phyloP scores from a whole-genome alignment of 805 yeast genomes.

The Candida golubevii region DNA sequence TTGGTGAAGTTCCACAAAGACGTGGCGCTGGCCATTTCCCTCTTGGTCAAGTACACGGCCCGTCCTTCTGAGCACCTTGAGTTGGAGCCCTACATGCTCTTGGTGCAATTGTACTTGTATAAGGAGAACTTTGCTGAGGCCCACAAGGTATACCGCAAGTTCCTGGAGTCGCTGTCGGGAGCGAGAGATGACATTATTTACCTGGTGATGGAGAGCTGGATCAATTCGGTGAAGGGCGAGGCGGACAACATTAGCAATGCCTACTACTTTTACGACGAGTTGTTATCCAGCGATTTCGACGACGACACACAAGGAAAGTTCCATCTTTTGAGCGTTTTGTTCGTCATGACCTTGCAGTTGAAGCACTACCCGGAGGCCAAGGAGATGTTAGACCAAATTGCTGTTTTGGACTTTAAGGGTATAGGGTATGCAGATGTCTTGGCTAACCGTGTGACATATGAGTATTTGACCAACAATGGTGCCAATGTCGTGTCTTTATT shows the following conservation, averaged over 20 bases:
- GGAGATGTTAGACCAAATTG: slow-evolving; percentile 47
- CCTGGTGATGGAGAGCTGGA: slow-evolving; percentile 77
- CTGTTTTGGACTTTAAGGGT: slow-evolving; percentile 35
- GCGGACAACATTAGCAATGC: slow-evolving; percentile 38
- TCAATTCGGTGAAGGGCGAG: slow-evolving; percentile 36
- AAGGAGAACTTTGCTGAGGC: slow-evolving; percentile 36
- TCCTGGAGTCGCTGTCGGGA: slow-evolving; percentile 31
- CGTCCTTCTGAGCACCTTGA: slow-evolving; percentile 22
- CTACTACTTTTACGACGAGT: slow-evolving; percentile 74
- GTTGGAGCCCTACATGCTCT: slow-evolving; percentile 39
- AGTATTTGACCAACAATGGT: slow-evolving; percentile 41
- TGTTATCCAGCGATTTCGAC: slow-evolving; percentile 48
- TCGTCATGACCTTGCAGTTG: slow-evolving; percentile 73
- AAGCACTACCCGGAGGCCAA: slow-evolving; percentile 79
- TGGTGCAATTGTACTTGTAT: slow-evolving; percentile 37
- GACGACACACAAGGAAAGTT: slow-evolving; percentile 33
- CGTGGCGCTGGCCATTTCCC: slow-evolving; percentile 32
- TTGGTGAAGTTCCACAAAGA: slow-evolving; percentile 34
- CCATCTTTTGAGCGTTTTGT: slow-evolving; percentile 49
- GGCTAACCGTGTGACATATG: slow-evolving; percentile 63
- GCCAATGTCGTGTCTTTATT: slow-evolving; percentile 46
- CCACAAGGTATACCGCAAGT: slow-evolving; percentile 27
- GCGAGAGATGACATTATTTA: slow-evolving; percentile 64
- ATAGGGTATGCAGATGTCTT: slow-evolving; percentile 40
- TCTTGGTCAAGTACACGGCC: slow-evolving; percentile 26